These are phyloP conservation scores for Hanseniaspora hatyaiensis DNA, from an alignment of 805 yeast species.

Conservation along the genomic window DNA sequence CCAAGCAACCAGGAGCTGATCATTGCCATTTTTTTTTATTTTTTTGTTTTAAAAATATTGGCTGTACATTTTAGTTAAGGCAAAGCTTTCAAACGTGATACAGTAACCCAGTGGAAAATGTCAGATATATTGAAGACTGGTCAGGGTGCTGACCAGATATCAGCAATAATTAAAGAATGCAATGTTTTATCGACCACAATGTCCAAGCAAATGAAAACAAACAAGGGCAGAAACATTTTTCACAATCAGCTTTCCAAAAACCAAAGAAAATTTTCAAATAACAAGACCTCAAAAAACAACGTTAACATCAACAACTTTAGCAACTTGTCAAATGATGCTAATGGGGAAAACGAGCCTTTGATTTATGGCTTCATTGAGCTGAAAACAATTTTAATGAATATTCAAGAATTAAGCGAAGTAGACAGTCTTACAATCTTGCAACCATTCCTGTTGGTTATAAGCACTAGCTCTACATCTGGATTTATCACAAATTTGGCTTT, in stretches of 20 bases:
- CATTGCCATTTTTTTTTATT: too few relatives aligned
- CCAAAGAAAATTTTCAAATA: neutral
- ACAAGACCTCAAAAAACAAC: conserved; percentile 18
- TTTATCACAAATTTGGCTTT: conserved; percentile 72
- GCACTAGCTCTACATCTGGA: conserved; percentile 78
- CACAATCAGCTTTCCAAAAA: neutral
- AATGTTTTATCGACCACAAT: conserved; percentile 75
- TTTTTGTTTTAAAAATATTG: neutral
- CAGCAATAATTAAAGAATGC: conserved; percentile 80
- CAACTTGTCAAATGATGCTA: conserved; percentile 15
- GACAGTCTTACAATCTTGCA: conserved; percentile 66
- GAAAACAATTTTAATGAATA: conserved; percentile 54
- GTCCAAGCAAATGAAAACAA: conserved; percentile 25
- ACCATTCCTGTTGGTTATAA: conserved; percentile 76
- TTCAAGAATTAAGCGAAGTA: conserved; percentile 40
- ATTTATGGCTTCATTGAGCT: conserved; percentile 70
- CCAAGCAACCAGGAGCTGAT: too few relatives aligned
- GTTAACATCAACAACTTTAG: conserved; percentile 18
- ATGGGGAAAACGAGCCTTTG: conserved; percentile 44
- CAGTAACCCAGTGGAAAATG: neutral
- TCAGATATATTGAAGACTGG: conserved; percentile 17
- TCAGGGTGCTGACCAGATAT: conserved; percentile 55
- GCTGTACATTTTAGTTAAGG: too few relatives aligned
- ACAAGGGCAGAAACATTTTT: conserved; percentile 1
- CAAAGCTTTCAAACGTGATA: too few relatives aligned